A percentile compares a stretch with the other conserved stretches of the same genome.
phyloP scores from a whole-genome alignment of 495 filamentous ascomycete genomes.

The Penicillium samsonianum region DNA sequence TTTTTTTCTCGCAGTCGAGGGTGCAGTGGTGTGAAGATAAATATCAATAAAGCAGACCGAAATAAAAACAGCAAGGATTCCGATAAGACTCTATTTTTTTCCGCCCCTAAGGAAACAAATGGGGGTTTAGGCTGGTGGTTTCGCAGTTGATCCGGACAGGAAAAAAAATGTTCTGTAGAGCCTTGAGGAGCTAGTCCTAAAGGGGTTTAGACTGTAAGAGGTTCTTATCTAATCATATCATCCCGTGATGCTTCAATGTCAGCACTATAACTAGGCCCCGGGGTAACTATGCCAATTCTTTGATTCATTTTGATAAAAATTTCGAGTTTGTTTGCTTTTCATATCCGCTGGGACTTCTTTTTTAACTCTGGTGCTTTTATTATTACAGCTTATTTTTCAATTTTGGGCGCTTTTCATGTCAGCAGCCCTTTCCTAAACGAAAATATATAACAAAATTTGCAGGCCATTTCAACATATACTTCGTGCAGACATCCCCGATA shows the following conservation, averaged over 20 bases:
- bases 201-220: conserved; percentile 30
- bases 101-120: conserved; percentile 32
- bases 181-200: conserved; percentile 38
- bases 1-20: conserved; percentile 7
- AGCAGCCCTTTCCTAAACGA: background rate
- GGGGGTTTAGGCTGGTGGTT: conserved; percentile 37
- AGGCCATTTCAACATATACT: background rate
- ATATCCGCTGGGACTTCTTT: background rate
- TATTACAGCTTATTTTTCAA: background rate
- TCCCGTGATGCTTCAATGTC: conserved; percentile 6
- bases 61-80: conserved; percentile 11
- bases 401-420: background rate
- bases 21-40: background rate
- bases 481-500: background rate
- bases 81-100: conserved; percentile 17
- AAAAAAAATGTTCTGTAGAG: conserved; percentile 54
- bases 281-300: background rate
- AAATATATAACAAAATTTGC: background rate
- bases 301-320: background rate
- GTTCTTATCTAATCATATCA: conserved; percentile 50
- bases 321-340: background rate
- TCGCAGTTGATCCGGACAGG: conserved; percentile 37
- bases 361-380: background rate
- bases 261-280: background rate
- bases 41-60: background rate